Conservation (phyloP, 1,139 yeast genomes). For the Hyphopichia fennica region DNA sequence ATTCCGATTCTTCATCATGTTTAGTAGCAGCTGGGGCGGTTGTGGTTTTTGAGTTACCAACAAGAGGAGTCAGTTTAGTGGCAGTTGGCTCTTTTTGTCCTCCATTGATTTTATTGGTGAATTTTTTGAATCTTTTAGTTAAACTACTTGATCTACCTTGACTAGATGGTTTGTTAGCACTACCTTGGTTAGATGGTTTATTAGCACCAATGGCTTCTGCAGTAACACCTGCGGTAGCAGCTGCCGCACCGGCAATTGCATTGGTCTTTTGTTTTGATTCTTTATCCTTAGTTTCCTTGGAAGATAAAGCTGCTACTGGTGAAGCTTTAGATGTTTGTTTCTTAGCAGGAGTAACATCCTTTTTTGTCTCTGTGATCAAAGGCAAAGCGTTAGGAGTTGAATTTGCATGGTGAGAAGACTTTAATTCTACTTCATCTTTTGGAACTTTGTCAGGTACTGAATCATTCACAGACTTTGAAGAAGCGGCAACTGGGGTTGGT, state of each 20-base stretch:
- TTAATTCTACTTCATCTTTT: conserved; percentile 12
- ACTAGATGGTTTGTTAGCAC: conserved; percentile 2
- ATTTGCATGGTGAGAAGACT: background rate
- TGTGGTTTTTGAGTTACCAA: background rate
- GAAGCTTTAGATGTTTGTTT: conserved; percentile 1
- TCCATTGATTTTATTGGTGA: conserved; percentile 19
- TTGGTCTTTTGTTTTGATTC: conserved; percentile 1
- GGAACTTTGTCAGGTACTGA: conserved; percentile 15
- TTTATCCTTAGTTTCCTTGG: conserved; percentile 3
- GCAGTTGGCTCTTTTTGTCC: conserved; percentile 3
- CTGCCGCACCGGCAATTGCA: conserved; percentile 5
- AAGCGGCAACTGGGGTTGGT: conserved; percentile 5
- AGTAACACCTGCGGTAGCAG: conserved; percentile 6
- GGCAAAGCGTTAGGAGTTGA: conserved; percentile 7
- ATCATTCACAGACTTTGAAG: conserved; percentile 11
- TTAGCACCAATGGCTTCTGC: conserved; percentile 10
- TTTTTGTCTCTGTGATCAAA: conserved; percentile 8
- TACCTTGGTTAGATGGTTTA: background rate
- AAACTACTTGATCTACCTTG: conserved; percentile 19
- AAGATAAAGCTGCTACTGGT: background rate
- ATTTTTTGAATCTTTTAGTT: conserved; percentile 21
- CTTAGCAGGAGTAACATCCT: conserved; percentile 4
- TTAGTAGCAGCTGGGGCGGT: background rate
- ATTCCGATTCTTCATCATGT: conserved; percentile 13
- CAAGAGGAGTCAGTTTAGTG: background rate